Conservation (phyloP, 2,329 filamentous ascomycete species). For the Penicillium thymicola region DNA sequence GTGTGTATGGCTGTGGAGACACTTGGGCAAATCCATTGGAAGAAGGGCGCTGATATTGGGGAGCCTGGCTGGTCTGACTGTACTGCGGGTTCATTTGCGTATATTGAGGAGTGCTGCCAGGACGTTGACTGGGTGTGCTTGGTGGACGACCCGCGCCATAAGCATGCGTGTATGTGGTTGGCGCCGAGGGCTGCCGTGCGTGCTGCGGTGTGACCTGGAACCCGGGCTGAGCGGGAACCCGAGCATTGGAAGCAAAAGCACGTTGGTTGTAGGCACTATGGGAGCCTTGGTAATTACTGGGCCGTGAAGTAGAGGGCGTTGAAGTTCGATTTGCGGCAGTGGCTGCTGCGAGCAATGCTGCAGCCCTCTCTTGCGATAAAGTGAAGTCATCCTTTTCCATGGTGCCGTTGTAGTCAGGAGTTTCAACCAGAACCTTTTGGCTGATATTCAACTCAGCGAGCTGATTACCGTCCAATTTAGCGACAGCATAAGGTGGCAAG, state of each 20-base stretch:
- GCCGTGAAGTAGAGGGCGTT: slow-evolving; percentile 33
- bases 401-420: slow-evolving; percentile 69
- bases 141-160: slow-evolving; percentile 34
- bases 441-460: slow-evolving; percentile 79
- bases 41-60: slow-evolving; percentile 40
- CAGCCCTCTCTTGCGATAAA: slow-evolving; percentile 46
- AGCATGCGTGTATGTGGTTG: slow-evolving; percentile 34
- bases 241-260: slow-evolving; percentile 29
- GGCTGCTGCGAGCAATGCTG: slow-evolving; percentile 31
- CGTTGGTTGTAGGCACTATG: slow-evolving; percentile 36
- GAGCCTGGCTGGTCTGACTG: slow-evolving; percentile 34
- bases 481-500: slow-evolving; percentile 79
- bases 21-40: slow-evolving; percentile 38
- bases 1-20: slow-evolving; percentile 37
- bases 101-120: slow-evolving; percentile 36
- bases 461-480: slow-evolving; percentile 81
- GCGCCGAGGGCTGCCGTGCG: slow-evolving; percentile 31
- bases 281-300: slow-evolving; percentile 29
- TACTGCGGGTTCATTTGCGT: slow-evolving; percentile 34
- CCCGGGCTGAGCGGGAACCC: slow-evolving; percentile 25
- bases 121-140: slow-evolving; percentile 36
- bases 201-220: slow-evolving; percentile 33
- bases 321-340: slow-evolving; percentile 33
- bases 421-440: slow-evolving; percentile 70
- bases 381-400: slow-evolving; percentile 79